A percentile compares a stretch with the other conserved stretches of the same genome.
Conservation (phyloP, 225 moss, liverwort and hornwort species). For the Asterella californica region DNA sequence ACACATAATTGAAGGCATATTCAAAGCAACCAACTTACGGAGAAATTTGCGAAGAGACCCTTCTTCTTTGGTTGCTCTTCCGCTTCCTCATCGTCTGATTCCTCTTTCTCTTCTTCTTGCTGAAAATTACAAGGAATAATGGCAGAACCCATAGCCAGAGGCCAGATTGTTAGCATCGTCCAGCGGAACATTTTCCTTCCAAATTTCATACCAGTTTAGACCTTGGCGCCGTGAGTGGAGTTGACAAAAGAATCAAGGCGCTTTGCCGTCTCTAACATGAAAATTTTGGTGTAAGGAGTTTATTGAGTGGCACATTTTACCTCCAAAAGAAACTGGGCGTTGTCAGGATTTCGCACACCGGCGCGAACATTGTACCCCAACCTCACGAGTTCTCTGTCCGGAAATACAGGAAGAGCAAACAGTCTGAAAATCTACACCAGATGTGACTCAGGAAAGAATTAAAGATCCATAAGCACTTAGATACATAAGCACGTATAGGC, state of each 20-base stretch:
- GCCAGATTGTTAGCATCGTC: background rate
- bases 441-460: background rate
- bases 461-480: background rate
- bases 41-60: constrained; percentile 25
- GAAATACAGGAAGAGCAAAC: background rate
- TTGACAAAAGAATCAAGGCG: background rate
- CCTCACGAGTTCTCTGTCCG: constrained; percentile 69
- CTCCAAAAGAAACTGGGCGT: constrained; percentile 65
- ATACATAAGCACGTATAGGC: background rate
- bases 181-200: background rate
- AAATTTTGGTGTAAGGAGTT: background rate
- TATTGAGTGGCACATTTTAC: constrained; percentile 25
- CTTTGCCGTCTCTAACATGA: background rate
- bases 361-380: constrained; percentile 76
- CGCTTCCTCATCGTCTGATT: constrained; percentile 14
- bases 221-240: background rate
- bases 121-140: constrained; percentile 29
- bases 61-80: constrained; percentile 16
- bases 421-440: background rate
- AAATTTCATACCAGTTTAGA: no score
- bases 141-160: background rate
- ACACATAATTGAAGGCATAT: no score
- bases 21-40: no score
- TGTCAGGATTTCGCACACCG: constrained; percentile 63
- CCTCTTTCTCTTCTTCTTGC: constrained; percentile 19